A percentile compares a stretch with the other conserved stretches of the same genome.
Conservation (phyloP, 768 basidiomycete genomes). For the Mycena filopes region DNA sequence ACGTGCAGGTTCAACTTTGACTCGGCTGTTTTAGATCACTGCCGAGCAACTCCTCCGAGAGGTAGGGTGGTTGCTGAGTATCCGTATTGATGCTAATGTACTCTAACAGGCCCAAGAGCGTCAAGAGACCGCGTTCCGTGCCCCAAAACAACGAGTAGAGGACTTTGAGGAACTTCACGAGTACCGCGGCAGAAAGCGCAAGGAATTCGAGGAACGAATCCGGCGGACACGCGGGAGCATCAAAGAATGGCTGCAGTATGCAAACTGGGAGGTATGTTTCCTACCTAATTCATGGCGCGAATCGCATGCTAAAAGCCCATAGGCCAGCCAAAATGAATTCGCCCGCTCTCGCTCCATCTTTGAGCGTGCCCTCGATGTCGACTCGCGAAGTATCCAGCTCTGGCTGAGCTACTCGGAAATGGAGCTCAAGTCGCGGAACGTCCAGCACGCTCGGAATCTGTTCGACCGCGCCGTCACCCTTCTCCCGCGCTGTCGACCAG, state of each 20-base stretch:
- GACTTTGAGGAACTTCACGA: conserved; percentile 93
- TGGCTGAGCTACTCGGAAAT: conserved; percentile 97
- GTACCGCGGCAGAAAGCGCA: conserved; percentile 91
- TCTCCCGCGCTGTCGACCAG: conserved; percentile 94
- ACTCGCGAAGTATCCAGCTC: conserved; percentile 87
- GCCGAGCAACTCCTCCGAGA: conserved; percentile 98
- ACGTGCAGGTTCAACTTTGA: conserved; percentile 14
- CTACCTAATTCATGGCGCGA: not conserved
- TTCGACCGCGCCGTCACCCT: conserved; percentile 98
- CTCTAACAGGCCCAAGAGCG: conserved; percentile 88
- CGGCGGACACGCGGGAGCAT: conserved; percentile 83
- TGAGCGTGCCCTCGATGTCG: conserved; percentile 96
- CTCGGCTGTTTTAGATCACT: conserved; percentile 75
- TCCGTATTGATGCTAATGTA: conserved; percentile 11
- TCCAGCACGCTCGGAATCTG: conserved; percentile 95
- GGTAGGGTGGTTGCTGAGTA: conserved; percentile 50
- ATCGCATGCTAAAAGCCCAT: conserved; percentile 9
- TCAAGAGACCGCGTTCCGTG: conserved; percentile 91
- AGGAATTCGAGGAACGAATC: conserved; percentile 93
- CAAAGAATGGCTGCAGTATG: conserved; percentile 90
- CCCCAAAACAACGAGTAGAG: conserved; percentile 95
- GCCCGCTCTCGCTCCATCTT: conserved; percentile 95
- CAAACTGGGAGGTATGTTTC: conserved; percentile 79
- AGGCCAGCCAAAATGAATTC: conserved; percentile 97
- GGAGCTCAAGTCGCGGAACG: conserved; percentile 98